Percentiles rank a stretch among this genome's conserved stretches.
These are phyloP conservation scores for Epichloe bromicola DNA, from an alignment of 2,329 filamentous ascomycete species.

Conservation along the genomic window DNA sequence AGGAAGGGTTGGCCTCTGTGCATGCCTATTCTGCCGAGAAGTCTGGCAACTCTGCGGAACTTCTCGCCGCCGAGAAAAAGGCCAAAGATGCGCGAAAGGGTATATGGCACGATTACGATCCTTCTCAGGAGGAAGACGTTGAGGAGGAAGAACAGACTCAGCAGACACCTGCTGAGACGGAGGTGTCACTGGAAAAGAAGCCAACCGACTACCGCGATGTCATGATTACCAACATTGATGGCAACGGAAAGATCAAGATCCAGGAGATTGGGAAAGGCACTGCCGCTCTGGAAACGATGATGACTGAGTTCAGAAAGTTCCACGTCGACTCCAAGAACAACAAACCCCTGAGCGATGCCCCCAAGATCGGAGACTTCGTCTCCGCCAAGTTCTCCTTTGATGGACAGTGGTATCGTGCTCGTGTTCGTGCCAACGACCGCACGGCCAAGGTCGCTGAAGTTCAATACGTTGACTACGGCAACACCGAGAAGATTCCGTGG, in stretches of 20 bases:
- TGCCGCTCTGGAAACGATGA: conserved; percentile 70
- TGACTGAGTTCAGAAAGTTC: conserved; percentile 84
- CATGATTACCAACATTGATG: conserved; percentile 79
- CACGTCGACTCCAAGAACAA: conserved; percentile 75
- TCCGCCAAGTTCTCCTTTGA: conserved; percentile 85
- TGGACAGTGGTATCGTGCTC: conserved; percentile 87
- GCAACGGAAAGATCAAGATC: conserved; percentile 71
- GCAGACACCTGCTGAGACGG: conserved; percentile 34
- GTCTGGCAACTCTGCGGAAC: conserved; percentile 75
- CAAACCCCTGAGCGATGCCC: conserved; percentile 56
- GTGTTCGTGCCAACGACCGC: conserved; percentile 84
- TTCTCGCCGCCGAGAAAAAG: conserved; percentile 74
- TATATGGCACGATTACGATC: conserved; percentile 90
- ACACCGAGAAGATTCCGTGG: conserved; percentile 83
- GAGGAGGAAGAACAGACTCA: conserved; percentile 37
- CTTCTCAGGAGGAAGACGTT: conserved; percentile 63
- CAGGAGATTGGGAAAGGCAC: conserved; percentile 85
- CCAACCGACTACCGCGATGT: conserved; percentile 81
- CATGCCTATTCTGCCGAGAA: conserved; percentile 95
- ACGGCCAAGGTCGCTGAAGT: conserved; percentile 81
- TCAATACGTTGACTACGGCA: conserved; percentile 92
- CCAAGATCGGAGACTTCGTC: conserved; percentile 85
- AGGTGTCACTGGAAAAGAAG: conserved; percentile 51
- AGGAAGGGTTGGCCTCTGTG: conserved; percentile 86
- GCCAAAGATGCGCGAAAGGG: conserved; percentile 84